These are phyloP conservation scores for Jacaranda copaia DNA, from an alignment of 257 asterid genomes.

Conservation along the genomic window DNA sequence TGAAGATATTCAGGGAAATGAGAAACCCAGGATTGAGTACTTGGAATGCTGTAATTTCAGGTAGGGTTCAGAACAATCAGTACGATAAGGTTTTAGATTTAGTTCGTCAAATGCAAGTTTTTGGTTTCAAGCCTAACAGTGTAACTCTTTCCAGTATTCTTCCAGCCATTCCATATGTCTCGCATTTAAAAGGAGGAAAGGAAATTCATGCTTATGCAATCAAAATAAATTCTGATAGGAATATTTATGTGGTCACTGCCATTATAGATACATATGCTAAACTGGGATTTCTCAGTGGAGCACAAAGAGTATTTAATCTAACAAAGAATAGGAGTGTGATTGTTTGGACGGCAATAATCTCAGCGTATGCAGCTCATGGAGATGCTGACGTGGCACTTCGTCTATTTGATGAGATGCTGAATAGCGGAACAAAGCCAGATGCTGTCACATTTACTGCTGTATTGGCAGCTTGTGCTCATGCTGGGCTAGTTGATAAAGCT, in stretches of 20 bases:
- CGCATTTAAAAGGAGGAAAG: conserved; percentile 70
- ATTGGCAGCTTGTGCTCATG: conserved; percentile 83
- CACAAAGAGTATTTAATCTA: conserved; percentile 60
- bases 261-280: conserved; percentile 78
- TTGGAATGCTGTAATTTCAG: conserved; percentile 90
- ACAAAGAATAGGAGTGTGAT: conserved; percentile 64
- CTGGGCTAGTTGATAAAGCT: conserved; percentile 75
- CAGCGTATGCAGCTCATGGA: conserved; percentile 85
- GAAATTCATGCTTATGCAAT: conserved; percentile 80
- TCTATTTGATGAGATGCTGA: conserved; percentile 69
- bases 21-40: conserved; percentile 64
- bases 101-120: conserved; percentile 61
- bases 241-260: conserved; percentile 74
- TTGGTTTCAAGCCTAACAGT: conserved; percentile 60
- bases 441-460: conserved; percentile 76
- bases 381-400: conserved; percentile 64
- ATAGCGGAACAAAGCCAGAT: conserved; percentile 62
- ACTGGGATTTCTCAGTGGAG: conserved; percentile 72
- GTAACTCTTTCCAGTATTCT: conserved; percentile 83
- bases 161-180: conserved; percentile 63
- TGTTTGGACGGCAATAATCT: conserved; percentile 86
- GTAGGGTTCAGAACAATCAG: conserved; percentile 72
- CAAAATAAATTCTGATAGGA: conserved; percentile 51
- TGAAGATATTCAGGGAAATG: conserved; percentile 58
- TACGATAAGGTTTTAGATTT: conserved; percentile 56